Evolutionary conservation across 2,329 filamentous ascomycete genomes (phyloP), one percentile per base, ranked within the genome.

Genomic region (Aspergillus pseudoglaucus): DNA sequence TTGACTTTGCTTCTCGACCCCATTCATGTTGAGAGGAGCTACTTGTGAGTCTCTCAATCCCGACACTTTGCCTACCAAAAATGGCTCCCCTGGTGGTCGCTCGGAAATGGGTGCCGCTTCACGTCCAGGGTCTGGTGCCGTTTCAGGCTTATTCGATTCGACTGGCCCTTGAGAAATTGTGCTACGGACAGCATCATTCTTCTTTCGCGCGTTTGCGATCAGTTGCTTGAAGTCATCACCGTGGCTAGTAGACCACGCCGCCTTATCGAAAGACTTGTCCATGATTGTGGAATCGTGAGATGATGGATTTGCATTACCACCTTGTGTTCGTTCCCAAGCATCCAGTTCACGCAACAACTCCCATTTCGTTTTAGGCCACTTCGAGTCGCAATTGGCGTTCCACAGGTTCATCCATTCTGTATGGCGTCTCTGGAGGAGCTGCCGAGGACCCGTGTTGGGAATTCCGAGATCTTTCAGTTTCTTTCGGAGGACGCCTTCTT

Each of bases 381-480:
- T 80, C 2, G 90, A 86, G 67, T 98, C 93, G 69, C 90, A 95
- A 64, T 98, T 98, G 9, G 94, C 88, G 66, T 98, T 98, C 86
- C 89, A 96, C 15, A 98, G 72, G 33, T 93, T 96, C 45, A 93
- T 78, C 90, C 90, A 98, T 67, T 98, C 93, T 20, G 81, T 88
- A 61, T 97, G 90, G 15, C 94, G 81, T 55, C 78, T 80, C 63
- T 91, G 85, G 46, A 97, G 74, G 1, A 90, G 75, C 41, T 77
- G 72, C 41, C 85, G 85, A 0, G 77, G 68, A 1, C 93, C 93
- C 50, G 72, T 75, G 8, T 76, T 79, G 0, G 88, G 84, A 48
- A 97, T 83, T 1, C 90, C 89, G 1, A 93, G 75, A 2, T 95
- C 89, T 15, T 75, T 66, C 38, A 98, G 73, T 68, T 95, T 97